These are phyloP conservation scores for Rhizopus delemar DNA, from an alignment of 371 early-diverging fungal genomes.

Conservation along the genomic window DNA sequence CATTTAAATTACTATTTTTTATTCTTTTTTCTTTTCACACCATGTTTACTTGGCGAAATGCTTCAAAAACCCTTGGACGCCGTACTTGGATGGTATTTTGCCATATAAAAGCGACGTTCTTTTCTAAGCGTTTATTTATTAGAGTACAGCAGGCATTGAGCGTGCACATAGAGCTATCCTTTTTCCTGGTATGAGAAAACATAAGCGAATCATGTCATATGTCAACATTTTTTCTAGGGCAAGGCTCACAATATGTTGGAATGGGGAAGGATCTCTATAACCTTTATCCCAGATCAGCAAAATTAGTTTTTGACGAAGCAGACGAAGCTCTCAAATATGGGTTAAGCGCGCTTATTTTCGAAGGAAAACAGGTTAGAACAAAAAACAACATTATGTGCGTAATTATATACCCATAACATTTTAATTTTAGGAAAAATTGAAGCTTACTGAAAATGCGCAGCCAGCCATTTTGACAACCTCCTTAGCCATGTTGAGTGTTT, in stretches of 20 bases:
- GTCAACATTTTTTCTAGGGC: constrained; percentile 48
- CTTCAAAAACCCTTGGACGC: constrained; percentile 8
- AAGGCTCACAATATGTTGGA: constrained; percentile 87
- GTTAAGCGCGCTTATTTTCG: constrained; percentile 79
- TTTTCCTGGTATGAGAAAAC: constrained; percentile 47
- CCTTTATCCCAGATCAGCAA: constrained; percentile 68
- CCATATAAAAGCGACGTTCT: background rate
- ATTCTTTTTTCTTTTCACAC: background rate
- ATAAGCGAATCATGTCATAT: background rate
- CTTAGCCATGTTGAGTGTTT: constrained; percentile 83
- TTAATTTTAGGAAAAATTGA: constrained; percentile 54
- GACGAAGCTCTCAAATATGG: constrained; percentile 77
- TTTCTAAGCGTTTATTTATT: background rate
- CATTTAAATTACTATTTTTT: background rate
- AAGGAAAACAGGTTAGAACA: constrained; percentile 69
- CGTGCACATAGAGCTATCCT: constrained; percentile 54
- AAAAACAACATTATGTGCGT: background rate
- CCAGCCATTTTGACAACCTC: constrained; percentile 93
- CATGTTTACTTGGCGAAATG: background rate
- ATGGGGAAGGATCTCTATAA: constrained; percentile 93
- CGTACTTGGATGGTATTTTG: constrained; percentile 35
- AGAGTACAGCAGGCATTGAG: constrained; percentile 59
- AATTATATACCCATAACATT: background rate
- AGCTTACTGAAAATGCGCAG: constrained; percentile 88
- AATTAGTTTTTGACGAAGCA: constrained; percentile 84